Evolutionary conservation across 257 asterid species (phyloP).

Genomic region (Solanum bulbocastanum): DNA sequence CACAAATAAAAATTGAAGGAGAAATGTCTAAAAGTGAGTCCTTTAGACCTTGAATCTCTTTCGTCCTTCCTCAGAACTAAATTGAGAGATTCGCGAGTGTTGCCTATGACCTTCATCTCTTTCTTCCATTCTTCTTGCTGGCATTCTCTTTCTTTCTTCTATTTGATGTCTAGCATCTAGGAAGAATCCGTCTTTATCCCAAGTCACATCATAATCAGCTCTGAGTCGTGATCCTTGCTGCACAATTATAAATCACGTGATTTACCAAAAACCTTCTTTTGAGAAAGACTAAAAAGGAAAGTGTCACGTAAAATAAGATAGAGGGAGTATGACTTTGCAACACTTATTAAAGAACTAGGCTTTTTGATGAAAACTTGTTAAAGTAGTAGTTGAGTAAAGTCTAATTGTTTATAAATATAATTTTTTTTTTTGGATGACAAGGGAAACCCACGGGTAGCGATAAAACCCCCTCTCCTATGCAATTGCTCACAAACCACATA

Average conservation of each 20-base stretch:
- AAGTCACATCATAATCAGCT: slow-evolving; percentile 79
- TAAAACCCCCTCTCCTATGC: too few species aligned
- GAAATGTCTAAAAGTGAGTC: background rate
- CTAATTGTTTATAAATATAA: background rate
- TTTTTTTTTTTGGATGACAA: too few species aligned
- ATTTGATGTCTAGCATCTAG: slow-evolving; percentile 34
- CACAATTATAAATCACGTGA: slow-evolving; percentile 13
- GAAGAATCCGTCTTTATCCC: slow-evolving; percentile 77
- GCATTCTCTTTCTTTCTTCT: slow-evolving; percentile 49
- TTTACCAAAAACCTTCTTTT: background rate
- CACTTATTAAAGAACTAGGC: background rate
- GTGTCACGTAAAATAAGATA: background rate
- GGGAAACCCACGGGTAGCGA: too few species aligned
- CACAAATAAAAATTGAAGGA: background rate
- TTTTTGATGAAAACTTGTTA: background rate
- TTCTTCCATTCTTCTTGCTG: slow-evolving; percentile 26
- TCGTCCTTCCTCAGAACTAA: slow-evolving; percentile 51
- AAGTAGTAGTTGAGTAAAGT: background rate
- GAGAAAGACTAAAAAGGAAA: background rate
- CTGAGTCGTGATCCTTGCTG: slow-evolving; percentile 90
- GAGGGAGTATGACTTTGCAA: background rate
- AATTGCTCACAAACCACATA: too few species aligned
- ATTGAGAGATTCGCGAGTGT: slow-evolving; percentile 26
- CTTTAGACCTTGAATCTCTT: slow-evolving; percentile 65
- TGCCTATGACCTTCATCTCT: slow-evolving; percentile 39